Evolutionary conservation across 1,139 yeast genomes (phyloP).

Genomic region (Suhomyces bribrorum): DNA sequence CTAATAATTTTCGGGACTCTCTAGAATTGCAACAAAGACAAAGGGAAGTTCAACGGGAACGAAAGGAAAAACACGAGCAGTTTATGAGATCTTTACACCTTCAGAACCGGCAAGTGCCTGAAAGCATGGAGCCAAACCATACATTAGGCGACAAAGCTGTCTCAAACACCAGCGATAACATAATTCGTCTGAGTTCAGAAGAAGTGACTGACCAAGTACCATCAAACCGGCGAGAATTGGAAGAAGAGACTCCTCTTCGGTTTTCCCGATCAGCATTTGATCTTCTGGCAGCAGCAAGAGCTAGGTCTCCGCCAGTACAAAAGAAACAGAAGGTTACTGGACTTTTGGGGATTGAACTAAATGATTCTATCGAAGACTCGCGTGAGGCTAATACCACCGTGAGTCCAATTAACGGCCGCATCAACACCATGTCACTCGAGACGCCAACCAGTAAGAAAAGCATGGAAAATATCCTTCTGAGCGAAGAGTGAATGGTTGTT

Average conservation of each 20-base stretch:
- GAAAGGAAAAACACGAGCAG: slow-evolving; percentile 5
- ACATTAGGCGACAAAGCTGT: not conserved
- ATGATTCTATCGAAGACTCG: slow-evolving; percentile 6
- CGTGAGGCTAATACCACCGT: slow-evolving; percentile 1
- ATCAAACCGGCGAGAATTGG: slow-evolving; percentile 4
- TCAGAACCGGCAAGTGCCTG: not conserved
- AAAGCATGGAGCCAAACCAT: not conserved
- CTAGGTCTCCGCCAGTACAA: slow-evolving; percentile 12
- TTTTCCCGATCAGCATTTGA: slow-evolving; percentile 23
- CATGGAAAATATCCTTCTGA: slow-evolving; percentile 2
- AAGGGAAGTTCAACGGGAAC: slow-evolving; percentile 6
- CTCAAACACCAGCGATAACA: not conserved
- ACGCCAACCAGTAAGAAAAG: slow-evolving; percentile 4
- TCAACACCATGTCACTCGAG: slow-evolving; percentile 9
- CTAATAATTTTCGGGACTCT: slow-evolving; percentile 5
- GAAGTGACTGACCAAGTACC: not conserved
- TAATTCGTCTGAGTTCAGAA: no score
- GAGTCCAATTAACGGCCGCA: slow-evolving; percentile 10
- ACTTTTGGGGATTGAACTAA: slow-evolving; percentile 22
- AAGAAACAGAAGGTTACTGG: slow-evolving; percentile 25
- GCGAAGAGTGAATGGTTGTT: not conserved
- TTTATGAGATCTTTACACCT: not conserved
- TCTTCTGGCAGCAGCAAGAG: slow-evolving; percentile 7
- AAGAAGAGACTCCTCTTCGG: slow-evolving; percentile 1
- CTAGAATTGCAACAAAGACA: slow-evolving; percentile 14